Conservation (phyloP, 1,284 basidiomycete species). For the Fomitopsis schrenkii region DNA sequence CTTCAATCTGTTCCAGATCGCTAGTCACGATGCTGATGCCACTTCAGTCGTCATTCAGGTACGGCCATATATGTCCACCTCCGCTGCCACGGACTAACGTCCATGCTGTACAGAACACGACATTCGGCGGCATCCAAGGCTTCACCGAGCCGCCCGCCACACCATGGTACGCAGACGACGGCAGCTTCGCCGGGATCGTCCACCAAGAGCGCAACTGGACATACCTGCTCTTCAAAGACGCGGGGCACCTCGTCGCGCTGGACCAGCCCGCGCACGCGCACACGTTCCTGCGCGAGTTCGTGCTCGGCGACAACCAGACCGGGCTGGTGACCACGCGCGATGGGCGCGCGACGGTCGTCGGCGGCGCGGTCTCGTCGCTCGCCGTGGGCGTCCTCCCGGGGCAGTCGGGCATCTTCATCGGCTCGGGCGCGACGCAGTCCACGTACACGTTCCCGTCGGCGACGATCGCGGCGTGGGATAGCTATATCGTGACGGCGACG, state of each 20-base stretch:
- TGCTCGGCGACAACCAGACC: constrained; percentile 20
- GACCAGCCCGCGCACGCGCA: constrained; percentile 35
- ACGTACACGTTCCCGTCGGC: constrained; percentile 30
- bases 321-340: constrained; percentile 16
- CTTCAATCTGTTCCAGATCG: background rate
- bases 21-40: background rate
- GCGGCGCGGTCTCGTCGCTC: constrained; percentile 18
- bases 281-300: constrained; percentile 21
- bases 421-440: constrained; percentile 20
- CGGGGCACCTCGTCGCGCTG: constrained; percentile 56
- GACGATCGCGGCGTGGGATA: constrained; percentile 53
- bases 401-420: constrained; percentile 20
- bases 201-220: constrained; percentile 71
- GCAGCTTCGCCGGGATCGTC: constrained; percentile 60
- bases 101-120: constrained; percentile 50
- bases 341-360: constrained; percentile 12
- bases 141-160: constrained; percentile 66
- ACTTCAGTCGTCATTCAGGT: constrained; percentile 61
- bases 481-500: constrained; percentile 24
- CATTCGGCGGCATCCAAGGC: constrained; percentile 70
- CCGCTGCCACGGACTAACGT: background rate
- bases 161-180: constrained; percentile 56
- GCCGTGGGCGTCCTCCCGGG: constrained; percentile 14
- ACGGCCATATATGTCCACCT: constrained; percentile 4
- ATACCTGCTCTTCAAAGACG: constrained; percentile 52